Evolutionary conservation across 1,139 yeast genomes (phyloP).

Genomic region (Torulaspora pretoriensis): DNA sequence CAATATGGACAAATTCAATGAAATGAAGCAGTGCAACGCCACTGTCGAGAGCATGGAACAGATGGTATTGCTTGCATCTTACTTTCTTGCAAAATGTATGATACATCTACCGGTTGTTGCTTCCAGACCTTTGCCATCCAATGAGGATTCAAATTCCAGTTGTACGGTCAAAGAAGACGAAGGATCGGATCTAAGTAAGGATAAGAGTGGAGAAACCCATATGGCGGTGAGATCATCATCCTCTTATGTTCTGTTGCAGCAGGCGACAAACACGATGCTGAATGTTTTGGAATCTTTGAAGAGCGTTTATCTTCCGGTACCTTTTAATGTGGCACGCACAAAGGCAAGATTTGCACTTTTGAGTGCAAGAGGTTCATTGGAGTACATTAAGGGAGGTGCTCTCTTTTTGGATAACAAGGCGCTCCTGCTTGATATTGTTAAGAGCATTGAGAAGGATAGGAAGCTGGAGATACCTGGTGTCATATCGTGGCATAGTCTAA

Average conservation of each 20-base stretch:
- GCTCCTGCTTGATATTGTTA: constrained; percentile 47
- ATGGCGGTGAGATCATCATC: constrained; percentile 44
- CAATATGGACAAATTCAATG: constrained; percentile 26
- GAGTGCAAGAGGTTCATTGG: constrained; percentile 76
- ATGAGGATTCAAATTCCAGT: constrained; percentile 4
- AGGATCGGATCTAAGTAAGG: constrained; percentile 1
- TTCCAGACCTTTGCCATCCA: constrained; percentile 31
- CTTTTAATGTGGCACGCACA: constrained; percentile 66
- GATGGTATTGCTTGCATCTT: constrained; percentile 58
- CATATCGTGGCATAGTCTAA: constrained; percentile 52
- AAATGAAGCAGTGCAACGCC: constrained; percentile 24
- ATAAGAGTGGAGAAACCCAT: constrained; percentile 20
- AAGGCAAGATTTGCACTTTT: constrained; percentile 63
- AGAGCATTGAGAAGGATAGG: constrained; percentile 49
- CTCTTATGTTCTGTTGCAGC: constrained; percentile 67
- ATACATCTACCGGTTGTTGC: constrained; percentile 75
- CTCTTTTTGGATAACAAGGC: constrained; percentile 64
- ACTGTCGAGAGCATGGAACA: constrained; percentile 38
- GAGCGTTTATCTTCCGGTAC: constrained; percentile 55
- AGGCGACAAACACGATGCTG: constrained; percentile 64
- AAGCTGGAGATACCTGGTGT: constrained; percentile 55
- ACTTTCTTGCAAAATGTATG: constrained; percentile 74
- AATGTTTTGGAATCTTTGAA: constrained; percentile 50
- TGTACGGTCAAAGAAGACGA: background rate
- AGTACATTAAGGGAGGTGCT: constrained; percentile 81